These are phyloP conservation scores for Harringtonia lauricola DNA, from an alignment of 2,329 filamentous ascomycete genomes.

Conservation along the genomic window DNA sequence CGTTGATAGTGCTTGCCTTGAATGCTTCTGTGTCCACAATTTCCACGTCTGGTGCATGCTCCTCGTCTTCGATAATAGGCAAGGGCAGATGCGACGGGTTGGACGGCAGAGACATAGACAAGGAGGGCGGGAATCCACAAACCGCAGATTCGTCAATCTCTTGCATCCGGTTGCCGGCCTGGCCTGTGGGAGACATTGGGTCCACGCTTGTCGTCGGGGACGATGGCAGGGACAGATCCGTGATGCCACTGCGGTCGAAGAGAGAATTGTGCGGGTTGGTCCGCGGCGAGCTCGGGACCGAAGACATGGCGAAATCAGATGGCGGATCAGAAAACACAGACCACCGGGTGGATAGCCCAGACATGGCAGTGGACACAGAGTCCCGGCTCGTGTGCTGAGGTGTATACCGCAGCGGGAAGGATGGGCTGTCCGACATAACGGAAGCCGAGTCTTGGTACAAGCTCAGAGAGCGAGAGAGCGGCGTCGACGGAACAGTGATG, in stretches of 20 bases:
- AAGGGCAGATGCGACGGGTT: neutral
- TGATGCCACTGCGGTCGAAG: conserved; percentile 58
- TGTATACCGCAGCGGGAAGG: conserved; percentile 23
- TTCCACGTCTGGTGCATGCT: neutral
- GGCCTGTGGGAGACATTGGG: conserved; percentile 49
- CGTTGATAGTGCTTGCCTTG: neutral
- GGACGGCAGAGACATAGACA: neutral
- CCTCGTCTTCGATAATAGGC: conserved; percentile 7
- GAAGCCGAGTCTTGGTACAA: conserved; percentile 16
- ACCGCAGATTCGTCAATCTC: conserved; percentile 7
- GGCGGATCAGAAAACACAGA: conserved; percentile 49
- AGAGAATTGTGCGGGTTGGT: conserved; percentile 64
- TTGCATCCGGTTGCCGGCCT: conserved; percentile 35
- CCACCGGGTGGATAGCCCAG: conserved; percentile 46
- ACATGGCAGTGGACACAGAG: conserved; percentile 33
- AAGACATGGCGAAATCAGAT: conserved; percentile 57
- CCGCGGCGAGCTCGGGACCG: conserved; percentile 69
- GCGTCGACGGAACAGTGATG: conserved; percentile 26
- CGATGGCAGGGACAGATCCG: conserved; percentile 61
- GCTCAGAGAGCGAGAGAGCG: conserved; percentile 26
- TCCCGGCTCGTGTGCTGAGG: conserved; percentile 33
- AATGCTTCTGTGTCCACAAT: neutral
- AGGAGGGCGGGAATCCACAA: neutral
- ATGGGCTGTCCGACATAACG: conserved; percentile 13
- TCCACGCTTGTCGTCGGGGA: conserved; percentile 70